Conservation (phyloP, 306 rosid genomes). For the Casuarina equisetifolia region DNA sequence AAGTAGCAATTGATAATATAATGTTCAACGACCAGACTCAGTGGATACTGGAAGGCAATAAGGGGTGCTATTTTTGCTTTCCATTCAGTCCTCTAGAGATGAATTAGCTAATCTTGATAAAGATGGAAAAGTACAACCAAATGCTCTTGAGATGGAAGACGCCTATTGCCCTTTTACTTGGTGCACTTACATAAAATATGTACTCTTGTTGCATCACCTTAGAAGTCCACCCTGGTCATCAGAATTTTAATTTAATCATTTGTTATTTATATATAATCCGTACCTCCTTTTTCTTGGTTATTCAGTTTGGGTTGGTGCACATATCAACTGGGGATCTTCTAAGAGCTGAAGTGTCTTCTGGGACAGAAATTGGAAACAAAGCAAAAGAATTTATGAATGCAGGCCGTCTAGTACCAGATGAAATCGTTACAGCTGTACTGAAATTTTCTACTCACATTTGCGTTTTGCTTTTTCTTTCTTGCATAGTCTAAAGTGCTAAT, state of each 20-base stretch:
- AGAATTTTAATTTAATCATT: neutral
- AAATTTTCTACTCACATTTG: constrained; percentile 18
- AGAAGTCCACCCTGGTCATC: neutral
- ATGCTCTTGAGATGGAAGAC: neutral
- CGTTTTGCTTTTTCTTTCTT: constrained; percentile 12
- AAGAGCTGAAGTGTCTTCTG: constrained; percentile 81
- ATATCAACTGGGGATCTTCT: constrained; percentile 93
- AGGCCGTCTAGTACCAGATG: constrained; percentile 90
- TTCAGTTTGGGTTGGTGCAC: constrained; percentile 90
- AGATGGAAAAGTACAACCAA: neutral
- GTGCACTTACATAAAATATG: neutral
- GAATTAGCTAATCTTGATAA: neutral
- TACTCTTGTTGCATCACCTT: neutral
- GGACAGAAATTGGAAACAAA: constrained; percentile 85
- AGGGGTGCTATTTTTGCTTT: neutral
- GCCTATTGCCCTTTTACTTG: neutral
- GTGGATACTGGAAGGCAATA: neutral
- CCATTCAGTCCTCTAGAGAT: neutral
- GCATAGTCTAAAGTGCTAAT: constrained; percentile 14
- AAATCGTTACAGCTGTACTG: constrained; percentile 79
- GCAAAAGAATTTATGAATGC: constrained; percentile 91
- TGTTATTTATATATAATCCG: neutral
- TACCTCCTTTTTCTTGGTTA: constrained; percentile 32
- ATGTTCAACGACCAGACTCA: neutral
- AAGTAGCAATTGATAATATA: neutral